Evolutionary conservation across 176 grass and related monocot genomes (phyloP).

Genomic region (Microstegium vimineum): DNA sequence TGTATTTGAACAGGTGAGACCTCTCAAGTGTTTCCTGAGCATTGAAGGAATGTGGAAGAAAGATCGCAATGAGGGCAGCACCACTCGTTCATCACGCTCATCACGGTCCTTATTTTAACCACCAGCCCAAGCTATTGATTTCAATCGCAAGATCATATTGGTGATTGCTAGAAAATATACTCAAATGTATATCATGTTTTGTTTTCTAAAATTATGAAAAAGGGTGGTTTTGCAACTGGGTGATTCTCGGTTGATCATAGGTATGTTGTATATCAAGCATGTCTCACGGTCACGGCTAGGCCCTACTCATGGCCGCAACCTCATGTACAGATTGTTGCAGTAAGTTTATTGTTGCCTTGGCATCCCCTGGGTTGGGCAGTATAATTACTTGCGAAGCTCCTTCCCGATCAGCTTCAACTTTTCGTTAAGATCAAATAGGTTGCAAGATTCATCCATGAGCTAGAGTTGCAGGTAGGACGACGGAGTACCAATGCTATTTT

Average conservation of each 20-base stretch:
- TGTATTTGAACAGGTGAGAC: conserved; percentile 49
- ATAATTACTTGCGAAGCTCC: neutral
- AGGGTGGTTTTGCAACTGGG: neutral
- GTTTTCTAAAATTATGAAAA: neutral
- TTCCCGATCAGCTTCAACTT: neutral
- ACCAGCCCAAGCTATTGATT: neutral
- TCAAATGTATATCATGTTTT: neutral
- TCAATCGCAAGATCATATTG: neutral
- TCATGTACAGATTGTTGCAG: conserved; percentile 12
- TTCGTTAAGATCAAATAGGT: neutral
- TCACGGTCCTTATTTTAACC: conserved; percentile 31
- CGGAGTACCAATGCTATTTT: neutral
- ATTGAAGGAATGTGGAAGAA: conserved; percentile 82
- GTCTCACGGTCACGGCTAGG: no score
- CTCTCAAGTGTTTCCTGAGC: conserved; percentile 62
- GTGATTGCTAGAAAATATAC: conserved; percentile 30
- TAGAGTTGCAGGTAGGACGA: no score
- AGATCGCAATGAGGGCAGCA: conserved; percentile 43
- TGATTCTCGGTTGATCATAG: conserved; percentile 19
- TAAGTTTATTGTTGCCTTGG: neutral
- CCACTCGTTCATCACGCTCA: conserved; percentile 51
- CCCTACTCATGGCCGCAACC: no score
- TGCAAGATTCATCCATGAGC: neutral
- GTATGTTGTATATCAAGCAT: conserved; percentile 1
- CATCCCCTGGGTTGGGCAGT: neutral